Base-by-base conservation (phyloP, 108 stramenopile genomes). In the Cyclotella sp. region DNA sequence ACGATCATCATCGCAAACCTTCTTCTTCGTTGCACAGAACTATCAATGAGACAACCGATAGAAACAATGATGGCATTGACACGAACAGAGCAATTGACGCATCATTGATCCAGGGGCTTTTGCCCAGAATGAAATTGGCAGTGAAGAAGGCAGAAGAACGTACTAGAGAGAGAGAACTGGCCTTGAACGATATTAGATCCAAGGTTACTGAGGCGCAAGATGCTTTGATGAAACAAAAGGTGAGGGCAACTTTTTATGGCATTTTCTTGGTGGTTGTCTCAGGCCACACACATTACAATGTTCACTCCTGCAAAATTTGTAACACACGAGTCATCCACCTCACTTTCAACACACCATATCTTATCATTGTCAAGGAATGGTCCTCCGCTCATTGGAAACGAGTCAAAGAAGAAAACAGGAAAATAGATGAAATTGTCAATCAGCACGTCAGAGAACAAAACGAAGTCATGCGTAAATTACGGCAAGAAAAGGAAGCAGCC, bases 321-420 rank as follows among this genome's bases (percentile, higher is more conserved):
- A 51, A 3, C 49, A 51, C 19, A 19, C 19, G 8, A 51, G 1
- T 51, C 49, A 51, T 51, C 49, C 1, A 16, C 3, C 49, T 19
- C 16, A 51, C 3, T 19, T 51, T 19, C 49, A 3, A 51, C 19
- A 51, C 49, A 51, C 55, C 22, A 27, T 58, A 24, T 26, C 13
- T 21, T 58, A 27, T 3, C 24, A 13, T 3, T 28, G 1, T 40
- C 8, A 63, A 89, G 63, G 80, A 74, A 16, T 74, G 84, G 28
- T 72, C 88, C 9, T 61, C 78, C 15, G 65, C 64, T 27, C 76
- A 68, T 57, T 92, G 91, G 91, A 69, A 79, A 28, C 72, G 75
- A 6, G 88, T 92, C 60, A 80, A 89, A 76, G 78, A 84, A 14
- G 64, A 73, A 72, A 80, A 88, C 51, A 77, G 73, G 16, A 80